Evolutionary conservation across 1,284 basidiomycete species (phyloP), one percentile per base, ranked within the genome.

Genomic region (Microbotryomycetes sp.): DNA sequence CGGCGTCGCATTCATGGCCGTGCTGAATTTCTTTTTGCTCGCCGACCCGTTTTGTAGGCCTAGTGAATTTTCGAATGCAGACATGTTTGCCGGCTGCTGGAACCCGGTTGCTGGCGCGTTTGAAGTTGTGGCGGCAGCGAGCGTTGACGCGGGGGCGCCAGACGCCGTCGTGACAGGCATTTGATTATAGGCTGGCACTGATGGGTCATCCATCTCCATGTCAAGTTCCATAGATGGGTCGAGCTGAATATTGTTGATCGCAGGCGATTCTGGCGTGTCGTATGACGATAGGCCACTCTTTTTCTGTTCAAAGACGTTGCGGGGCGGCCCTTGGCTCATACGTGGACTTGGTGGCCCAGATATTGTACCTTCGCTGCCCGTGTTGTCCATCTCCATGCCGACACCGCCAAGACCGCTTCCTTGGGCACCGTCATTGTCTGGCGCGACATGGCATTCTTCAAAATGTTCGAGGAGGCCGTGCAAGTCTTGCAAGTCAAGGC

Each of bases 381-480:
- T 66, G 35, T 51, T 61, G 15, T 69, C 66, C 35, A 61, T 45
- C 48, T 69, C 67, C 68, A 66, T 67, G 6, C 54, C 65, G 27
- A 60, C 61, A 31, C 61, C 66, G 18, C 30, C 57, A 41, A 45
- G 28, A 13, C 41, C 60, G 23, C 35, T 29, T 16, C 27, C 30
- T 4, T 18, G 30, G 28, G 56, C 53, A 2, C 28, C 31, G 23
- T 66, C 67, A 24, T 66, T 64, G 30, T 69, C 67, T 45, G 62
- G 66, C 27, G 66, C 52, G 56, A 90, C 86, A 74, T 91, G 89
- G 50, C 84, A 83, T 62, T 89, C 85, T 71, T 91, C 89, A 68
- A 91, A 90, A 72, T 91, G 89, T 75, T 91, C 88, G 5, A 91
- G 81, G 26, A 91, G 83, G 1, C 86, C 88, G 70, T 91, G 89